Evolutionary conservation across 768 basidiomycete genomes (phyloP), one percentile per base, ranked within the genome.

Genomic region (Tulasnella calospora): DNA sequence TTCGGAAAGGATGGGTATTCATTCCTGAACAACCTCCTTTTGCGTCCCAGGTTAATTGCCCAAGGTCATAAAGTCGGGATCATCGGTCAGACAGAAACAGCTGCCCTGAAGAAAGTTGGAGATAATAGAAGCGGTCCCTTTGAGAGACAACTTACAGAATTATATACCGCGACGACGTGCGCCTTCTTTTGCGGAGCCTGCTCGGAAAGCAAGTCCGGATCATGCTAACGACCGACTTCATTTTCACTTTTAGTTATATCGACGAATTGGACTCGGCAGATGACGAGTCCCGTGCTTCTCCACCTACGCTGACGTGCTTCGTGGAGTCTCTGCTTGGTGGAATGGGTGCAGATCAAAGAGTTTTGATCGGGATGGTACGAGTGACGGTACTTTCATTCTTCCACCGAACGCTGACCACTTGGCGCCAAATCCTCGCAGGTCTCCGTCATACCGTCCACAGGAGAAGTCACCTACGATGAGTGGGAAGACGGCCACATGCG

Each of bases 391-490:
- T 6, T 47, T 19, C 19, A 1, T 12, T 0, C 23, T 6, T 61
- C 57, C 57, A 27, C 51, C 15, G 8, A 30, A 27, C 7, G 35
- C 10, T 44, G 30, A 72, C 9, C 33, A 17, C 1, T 36, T 33
- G 17, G 0, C n/a, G 3, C 6, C 19, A 44, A 36, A n/a, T 55
- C 15, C 4, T 35, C 12, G 21, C 33, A 76, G 75, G 75, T 98
- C 44, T 89, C 90, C 21, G 90, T 98, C 21, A 90, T 90, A 78
- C 94, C 96, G 0, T 91, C 91, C 71, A 98, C 95, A 0, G 97
- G 97, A 1, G 96, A 98, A 80, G 92, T 99, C 3, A 85, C 95
- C 2, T 99, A 94, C 90, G 97, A 99, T 82, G 90, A 94, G 77
- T 97, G 96, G 82, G 88, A 92, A 75, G 95, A 94, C 92, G 81